Evolutionary conservation across 805 yeast species (phyloP), one percentile per base, ranked within the genome.

Genomic region (Jamesozyma jinghongensis): DNA sequence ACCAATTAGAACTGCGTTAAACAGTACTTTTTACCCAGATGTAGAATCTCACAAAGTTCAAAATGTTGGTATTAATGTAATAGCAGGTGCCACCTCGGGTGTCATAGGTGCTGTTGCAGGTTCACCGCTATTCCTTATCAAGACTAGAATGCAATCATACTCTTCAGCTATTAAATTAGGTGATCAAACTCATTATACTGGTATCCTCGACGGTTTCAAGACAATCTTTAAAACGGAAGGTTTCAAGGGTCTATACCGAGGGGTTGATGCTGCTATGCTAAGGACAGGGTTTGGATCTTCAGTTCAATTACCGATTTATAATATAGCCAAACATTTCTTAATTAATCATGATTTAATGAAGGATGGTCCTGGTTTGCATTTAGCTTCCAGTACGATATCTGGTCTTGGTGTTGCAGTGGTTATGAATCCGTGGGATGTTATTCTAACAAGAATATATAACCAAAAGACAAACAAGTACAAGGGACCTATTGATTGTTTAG

Each of bases 361-460:
- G 4, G 82, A 81, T 32, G 85, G 88, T 26, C 72, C 88, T 2
- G 68, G 71, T 2, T 66, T 84, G 45, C 95, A 87, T 60, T 70
- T 90, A 46, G 55, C 73, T 10, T 76, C 95, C 1, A 76, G 87
- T 33, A 77, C 88, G 1, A 66, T 73, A 47, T 80, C 96, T 6
- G 98, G 98, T 34, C 59, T 87, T 32, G 96, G 95, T 52, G 97
- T 92, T 26, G 88, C 94, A 38, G 69, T 88, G 17, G 95, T 85
- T 26, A 90, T 92, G 97, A 92, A 88, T 61, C 97, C 98, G 13
- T 87, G 95, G 77, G 98, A 92, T 63, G 97, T 92, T 34, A 74
- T 92, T 39, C 69, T 92, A 65, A 92, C 98, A 1, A 77, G 98
- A 67, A 81, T 92, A 61, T 92, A 90, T 66, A 92, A 92, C 64